Percentiles rank a stretch among this genome's conserved stretches.
Evolutionary conservation across 2,329 filamentous ascomycete species (phyloP).

Genomic region (Verticillium klebahnii): DNA sequence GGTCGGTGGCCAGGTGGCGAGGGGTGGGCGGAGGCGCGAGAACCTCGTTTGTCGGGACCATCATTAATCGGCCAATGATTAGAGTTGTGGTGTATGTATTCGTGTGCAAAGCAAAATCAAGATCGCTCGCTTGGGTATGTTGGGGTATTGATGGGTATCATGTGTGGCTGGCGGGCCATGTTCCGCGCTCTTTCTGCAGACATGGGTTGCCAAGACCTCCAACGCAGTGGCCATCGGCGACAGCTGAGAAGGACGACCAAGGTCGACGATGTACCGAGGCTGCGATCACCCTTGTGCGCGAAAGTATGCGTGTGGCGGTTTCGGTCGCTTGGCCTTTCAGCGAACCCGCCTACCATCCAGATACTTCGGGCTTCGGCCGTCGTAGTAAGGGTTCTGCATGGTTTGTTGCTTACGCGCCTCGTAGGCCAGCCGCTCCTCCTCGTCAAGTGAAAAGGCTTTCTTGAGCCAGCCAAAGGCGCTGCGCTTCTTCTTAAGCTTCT

Average conservation of each 20-base stretch:
- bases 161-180: neutral
- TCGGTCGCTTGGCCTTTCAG: conserved; percentile 6
- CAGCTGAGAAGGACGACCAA: neutral
- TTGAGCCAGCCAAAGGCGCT: conserved; percentile 66
- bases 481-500: conserved; percentile 59
- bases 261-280: neutral
- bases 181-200: neutral
- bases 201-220: neutral
- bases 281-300: neutral
- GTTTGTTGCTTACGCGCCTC: conserved; percentile 49
- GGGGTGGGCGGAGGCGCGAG: neutral
- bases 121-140: conserved; percentile 2
- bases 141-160: conserved; percentile 2
- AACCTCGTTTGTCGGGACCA: neutral
- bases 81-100: neutral
- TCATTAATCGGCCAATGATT: neutral
- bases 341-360: conserved; percentile 50
- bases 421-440: conserved; percentile 57
- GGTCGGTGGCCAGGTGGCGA: neutral
- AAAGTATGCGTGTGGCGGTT: no score
- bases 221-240: neutral
- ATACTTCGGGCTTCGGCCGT: conserved; percentile 46
- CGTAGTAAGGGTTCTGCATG: conserved; percentile 42
- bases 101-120: conserved; percentile 3
- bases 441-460: conserved; percentile 61